Percentiles rank a stretch among this genome's conserved stretches.
Evolutionary conservation across 495 filamentous ascomycete genomes (phyloP).

Genomic region (Baudoinia panamericana): DNA sequence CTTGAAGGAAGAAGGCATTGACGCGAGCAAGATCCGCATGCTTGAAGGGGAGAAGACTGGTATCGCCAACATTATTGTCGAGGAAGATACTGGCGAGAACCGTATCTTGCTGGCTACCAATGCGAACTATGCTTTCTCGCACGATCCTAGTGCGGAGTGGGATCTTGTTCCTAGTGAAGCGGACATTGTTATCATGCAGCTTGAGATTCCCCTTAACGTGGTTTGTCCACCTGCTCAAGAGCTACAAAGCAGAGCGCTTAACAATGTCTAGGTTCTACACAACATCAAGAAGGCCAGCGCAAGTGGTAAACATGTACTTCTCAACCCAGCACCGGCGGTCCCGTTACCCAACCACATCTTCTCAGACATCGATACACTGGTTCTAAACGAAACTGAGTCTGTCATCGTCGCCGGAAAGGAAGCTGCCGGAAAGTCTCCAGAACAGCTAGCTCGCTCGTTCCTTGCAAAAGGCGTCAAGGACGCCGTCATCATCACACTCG

Average conservation of each 20-base stretch:
- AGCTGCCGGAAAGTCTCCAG: conserved; percentile 32
- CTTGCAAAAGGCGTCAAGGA: conserved; percentile 54
- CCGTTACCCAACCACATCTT: conserved; percentile 56
- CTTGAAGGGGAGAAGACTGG: conserved; percentile 51
- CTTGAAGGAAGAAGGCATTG: conserved; percentile 45
- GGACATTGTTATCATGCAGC: conserved; percentile 69
- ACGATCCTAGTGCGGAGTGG: conserved; percentile 25
- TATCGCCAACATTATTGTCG: conserved; percentile 71
- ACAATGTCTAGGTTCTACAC: conserved; percentile 33
- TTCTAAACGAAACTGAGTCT: conserved; percentile 88
- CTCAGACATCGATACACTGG: conserved; percentile 55
- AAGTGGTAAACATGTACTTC: conserved; percentile 40
- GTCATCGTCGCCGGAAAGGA: conserved; percentile 48
- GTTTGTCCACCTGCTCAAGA: conserved; percentile 28
- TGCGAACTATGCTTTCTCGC: conserved; percentile 45
- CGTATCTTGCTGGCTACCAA: conserved; percentile 69
- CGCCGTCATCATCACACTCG: conserved; percentile 65
- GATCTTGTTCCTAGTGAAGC: conserved; percentile 35
- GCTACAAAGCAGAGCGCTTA: not conserved
- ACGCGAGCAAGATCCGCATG: conserved; percentile 40
- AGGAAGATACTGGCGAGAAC: conserved; percentile 57
- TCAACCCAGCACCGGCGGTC: conserved; percentile 67
- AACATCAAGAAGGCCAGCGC: conserved; percentile 43
- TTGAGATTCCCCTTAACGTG: conserved; percentile 68
- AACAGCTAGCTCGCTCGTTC: conserved; percentile 43